Evolutionary conservation across 768 basidiomycete species (phyloP).

Genomic region (Serendipita sp.): DNA sequence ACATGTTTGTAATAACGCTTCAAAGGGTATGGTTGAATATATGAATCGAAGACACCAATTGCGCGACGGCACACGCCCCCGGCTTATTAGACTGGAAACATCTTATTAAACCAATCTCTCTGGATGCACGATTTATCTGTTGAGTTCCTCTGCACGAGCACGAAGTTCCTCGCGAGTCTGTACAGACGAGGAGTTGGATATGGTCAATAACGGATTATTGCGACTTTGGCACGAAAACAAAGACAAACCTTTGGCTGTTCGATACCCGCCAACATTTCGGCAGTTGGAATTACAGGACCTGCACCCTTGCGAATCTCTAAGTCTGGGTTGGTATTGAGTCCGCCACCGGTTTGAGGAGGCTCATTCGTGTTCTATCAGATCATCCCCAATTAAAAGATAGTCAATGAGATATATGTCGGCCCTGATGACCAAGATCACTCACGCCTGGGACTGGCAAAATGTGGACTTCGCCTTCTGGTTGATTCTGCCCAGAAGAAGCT

Average conservation of each 20-base stretch:
- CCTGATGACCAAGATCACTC: background rate
- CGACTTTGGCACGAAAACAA: background rate
- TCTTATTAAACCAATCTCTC: background rate
- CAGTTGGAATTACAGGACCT: background rate
- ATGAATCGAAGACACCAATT: background rate
- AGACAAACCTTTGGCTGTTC: background rate
- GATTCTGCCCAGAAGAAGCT: background rate
- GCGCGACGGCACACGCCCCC: background rate
- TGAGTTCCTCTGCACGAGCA: background rate
- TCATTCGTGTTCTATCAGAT: background rate
- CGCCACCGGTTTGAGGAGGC: background rate
- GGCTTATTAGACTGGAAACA: background rate
- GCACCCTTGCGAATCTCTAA: background rate
- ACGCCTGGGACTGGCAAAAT: background rate
- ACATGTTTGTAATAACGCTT: background rate
- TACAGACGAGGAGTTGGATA: background rate
- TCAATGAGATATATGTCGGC: background rate
- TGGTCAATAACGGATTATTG: background rate
- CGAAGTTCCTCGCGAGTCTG: background rate
- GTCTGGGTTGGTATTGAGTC: background rate
- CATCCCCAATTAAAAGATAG: background rate
- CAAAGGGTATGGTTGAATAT: background rate
- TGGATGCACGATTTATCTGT: background rate
- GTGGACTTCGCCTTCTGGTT: conserved; percentile 3
- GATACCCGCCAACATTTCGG: background rate